These are phyloP conservation scores for Jamesozyma lodderae DNA, from an alignment of 805 yeast species.

Conservation along the genomic window DNA sequence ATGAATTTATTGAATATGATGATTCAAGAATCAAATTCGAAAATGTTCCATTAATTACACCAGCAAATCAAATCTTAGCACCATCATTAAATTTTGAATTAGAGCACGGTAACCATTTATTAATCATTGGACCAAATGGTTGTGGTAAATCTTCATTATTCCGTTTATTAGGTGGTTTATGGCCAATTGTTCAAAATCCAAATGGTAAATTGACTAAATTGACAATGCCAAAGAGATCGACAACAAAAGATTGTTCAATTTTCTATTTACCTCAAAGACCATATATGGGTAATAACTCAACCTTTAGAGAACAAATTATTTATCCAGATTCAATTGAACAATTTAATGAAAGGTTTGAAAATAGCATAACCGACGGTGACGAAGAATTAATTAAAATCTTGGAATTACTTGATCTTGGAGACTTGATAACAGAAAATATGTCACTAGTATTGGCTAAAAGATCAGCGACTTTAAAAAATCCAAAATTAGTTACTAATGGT, in stretches of 20 bases:
- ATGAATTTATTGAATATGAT: slow-evolving; percentile 33
- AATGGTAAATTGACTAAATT: slow-evolving; percentile 53
- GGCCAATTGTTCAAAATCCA: slow-evolving; percentile 63
- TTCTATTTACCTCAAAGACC: slow-evolving; percentile 92
- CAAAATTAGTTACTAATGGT: not conserved
- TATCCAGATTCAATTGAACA: slow-evolving; percentile 70
- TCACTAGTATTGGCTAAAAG: slow-evolving; percentile 28
- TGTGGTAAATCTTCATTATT: slow-evolving; percentile 91
- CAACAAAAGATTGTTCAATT: slow-evolving; percentile 36
- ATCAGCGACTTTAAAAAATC: not conserved
- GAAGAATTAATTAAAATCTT: slow-evolving; percentile 45
- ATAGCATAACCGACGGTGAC: slow-evolving; percentile 31
- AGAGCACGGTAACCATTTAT: slow-evolving; percentile 71
- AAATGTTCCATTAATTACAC: slow-evolving; percentile 75
- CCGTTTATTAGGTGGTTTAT: slow-evolving; percentile 82
- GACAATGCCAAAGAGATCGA: slow-evolving; percentile 24
- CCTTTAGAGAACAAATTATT: slow-evolving; percentile 79
- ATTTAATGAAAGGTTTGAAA: slow-evolving; percentile 33
- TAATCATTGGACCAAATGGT: slow-evolving; percentile 94
- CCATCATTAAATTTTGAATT: slow-evolving; percentile 60
- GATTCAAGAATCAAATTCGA: slow-evolving; percentile 59
- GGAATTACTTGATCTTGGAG: slow-evolving; percentile 49
- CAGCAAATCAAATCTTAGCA: slow-evolving; percentile 67
- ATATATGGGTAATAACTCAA: slow-evolving; percentile 55
- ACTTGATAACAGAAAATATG: slow-evolving; percentile 41